Evolutionary conservation across 768 basidiomycete species (phyloP), one percentile per base, ranked within the genome.

Genomic region (Albatrellus ellisii): DNA sequence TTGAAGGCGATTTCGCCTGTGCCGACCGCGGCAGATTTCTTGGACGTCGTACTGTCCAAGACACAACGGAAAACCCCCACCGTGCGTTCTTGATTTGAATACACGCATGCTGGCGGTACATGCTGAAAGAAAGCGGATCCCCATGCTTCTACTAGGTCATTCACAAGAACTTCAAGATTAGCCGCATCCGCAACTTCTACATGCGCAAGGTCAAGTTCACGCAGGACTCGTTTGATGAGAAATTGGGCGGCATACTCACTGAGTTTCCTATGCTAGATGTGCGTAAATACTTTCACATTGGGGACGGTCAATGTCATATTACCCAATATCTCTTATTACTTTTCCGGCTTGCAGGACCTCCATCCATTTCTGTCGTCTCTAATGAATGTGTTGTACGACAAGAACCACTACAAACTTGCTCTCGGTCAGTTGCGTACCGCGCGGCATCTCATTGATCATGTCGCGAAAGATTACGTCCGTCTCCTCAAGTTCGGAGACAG

Each of bases 201-300:
- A 97, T 98, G 94, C 79, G 94, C 60, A 99, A 99, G 63, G 94
- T 99, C 65, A 98, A 94, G 63, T 98, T 95, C 61, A 92, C 92
- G 2, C 91, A 97, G 61, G 91, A 97, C 56, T 71, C 85, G 12
- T 97, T 98, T 51, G 91, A 95, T 46, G 92, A 97, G 63, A 92
- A 97, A 59, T 73, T 99, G 24, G 79, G 79, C 42, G 82, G 79
- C 26, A 99, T 99, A 58, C 67, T 99, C 56, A 74, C 79, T 33
- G 95, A 99, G 61, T 99, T 99, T 67, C 95, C 95, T 17, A 79
- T 98, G 65, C 81, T 99, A 40, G 94, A 98, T 60, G 91, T 92
- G 55, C 56, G 87, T 73, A 29, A 35, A 8, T 41, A 39, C 21
- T 8, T 21, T 26, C 27, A 21, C 26, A 35, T 11, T 36, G 12